phyloP scores from a whole-genome alignment of 108 stramenopile species.

The Cyclostephanos tholiformis region DNA sequence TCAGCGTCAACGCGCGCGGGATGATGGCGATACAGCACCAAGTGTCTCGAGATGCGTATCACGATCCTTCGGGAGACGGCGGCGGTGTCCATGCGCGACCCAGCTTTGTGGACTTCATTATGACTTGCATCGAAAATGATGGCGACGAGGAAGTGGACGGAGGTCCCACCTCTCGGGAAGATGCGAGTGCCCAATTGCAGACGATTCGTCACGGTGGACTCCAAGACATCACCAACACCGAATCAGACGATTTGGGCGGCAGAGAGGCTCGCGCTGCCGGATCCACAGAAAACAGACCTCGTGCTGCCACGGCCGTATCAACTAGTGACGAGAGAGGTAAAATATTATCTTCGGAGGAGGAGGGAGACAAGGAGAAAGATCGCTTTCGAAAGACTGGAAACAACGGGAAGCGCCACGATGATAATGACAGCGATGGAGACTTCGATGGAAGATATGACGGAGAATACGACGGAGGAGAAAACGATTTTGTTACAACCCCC shows the following conservation, averaged over 20 bases:
- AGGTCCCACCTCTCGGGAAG: neutral
- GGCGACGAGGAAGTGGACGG: slow-evolving; percentile 44
- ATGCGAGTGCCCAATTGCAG: neutral
- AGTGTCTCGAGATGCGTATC: slow-evolving; percentile 33
- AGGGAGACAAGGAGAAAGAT: neutral
- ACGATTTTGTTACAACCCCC: neutral
- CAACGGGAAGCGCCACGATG: slow-evolving; percentile 3
- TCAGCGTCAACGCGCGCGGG: slow-evolving; percentile 66
- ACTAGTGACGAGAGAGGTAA: neutral
- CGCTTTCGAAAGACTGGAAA: neutral
- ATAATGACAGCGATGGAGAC: slow-evolving; percentile 8
- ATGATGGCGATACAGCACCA: slow-evolving; percentile 85
- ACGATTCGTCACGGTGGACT: slow-evolving; percentile 1
- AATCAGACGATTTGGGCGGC: slow-evolving; percentile 13
- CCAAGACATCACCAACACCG: slow-evolving; percentile 18
- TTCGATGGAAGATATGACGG: neutral
- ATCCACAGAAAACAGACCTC: neutral
- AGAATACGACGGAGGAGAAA: neutral
- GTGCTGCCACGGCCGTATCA: neutral
- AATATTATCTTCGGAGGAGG: slow-evolving; percentile 3
- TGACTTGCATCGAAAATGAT: slow-evolving; percentile 58
- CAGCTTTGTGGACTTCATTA: slow-evolving; percentile 71
- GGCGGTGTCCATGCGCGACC: slow-evolving; percentile 34
- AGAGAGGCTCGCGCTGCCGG: neutral
- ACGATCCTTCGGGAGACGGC: slow-evolving; percentile 18